phyloP scores from a whole-genome alignment of 805 yeast species.

The Myxozyma melibiosi region DNA sequence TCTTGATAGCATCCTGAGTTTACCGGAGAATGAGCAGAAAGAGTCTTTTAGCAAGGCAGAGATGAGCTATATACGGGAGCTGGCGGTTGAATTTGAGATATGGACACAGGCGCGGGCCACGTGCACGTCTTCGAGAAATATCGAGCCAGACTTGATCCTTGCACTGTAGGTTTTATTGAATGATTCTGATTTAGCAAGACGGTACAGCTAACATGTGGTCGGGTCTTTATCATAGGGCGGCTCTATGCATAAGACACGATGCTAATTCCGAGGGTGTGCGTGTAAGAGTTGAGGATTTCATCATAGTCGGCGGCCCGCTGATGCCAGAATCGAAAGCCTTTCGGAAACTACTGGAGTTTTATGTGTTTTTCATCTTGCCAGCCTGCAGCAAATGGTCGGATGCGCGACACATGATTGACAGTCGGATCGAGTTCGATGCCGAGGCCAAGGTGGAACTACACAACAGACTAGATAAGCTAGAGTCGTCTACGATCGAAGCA shows the following conservation, averaged over 20 bases:
- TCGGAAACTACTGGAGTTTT: slow-evolving; percentile 15
- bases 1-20: slow-evolving; percentile 16
- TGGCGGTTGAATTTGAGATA: background rate
- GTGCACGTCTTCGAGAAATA: background rate
- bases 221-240: background rate
- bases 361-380: slow-evolving; percentile 18
- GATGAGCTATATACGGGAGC: background rate
- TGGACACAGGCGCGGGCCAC: slow-evolving; percentile 13
- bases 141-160: slow-evolving; percentile 1
- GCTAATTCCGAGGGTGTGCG: slow-evolving; percentile 4
- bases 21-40: slow-evolving; percentile 1
- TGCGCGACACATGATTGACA: slow-evolving; percentile 4
- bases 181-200: background rate
- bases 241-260: slow-evolving; percentile 12
- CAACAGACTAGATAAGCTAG: background rate
- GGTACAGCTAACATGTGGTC: background rate
- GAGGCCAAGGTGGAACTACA: slow-evolving; percentile 2
- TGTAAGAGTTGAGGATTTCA: slow-evolving; percentile 3
- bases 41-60: slow-evolving; percentile 13
- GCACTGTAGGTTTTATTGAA: slow-evolving; percentile 4
- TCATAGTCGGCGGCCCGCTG: background rate
- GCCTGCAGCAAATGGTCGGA: slow-evolving; percentile 19
- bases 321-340: background rate
- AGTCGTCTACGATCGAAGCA: background rate
- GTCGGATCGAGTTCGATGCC: background rate